phyloP scores from a whole-genome alignment of 139 green algal species.

The Tetradesmus lagerheimii region DNA sequence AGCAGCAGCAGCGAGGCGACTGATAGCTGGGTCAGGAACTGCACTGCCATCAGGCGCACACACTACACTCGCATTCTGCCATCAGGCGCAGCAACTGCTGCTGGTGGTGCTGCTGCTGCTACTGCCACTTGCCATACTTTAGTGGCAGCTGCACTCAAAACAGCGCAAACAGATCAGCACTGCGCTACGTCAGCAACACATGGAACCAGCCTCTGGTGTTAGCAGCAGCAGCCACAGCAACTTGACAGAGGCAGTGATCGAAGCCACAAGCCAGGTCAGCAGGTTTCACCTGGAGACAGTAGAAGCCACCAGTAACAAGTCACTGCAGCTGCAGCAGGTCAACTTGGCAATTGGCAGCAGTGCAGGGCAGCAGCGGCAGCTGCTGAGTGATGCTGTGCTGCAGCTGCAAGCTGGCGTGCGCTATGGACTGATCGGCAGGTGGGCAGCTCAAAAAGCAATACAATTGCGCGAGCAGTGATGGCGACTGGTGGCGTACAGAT shows the following conservation, averaged over 20 bases:
- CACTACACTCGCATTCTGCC: no score
- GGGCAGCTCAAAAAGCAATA: no score
- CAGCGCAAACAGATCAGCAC: neutral
- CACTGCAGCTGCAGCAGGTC: slow-evolving; percentile 27
- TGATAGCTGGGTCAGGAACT: neutral
- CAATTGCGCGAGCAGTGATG: no score
- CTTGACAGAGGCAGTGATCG: neutral
- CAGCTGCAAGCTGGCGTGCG: slow-evolving; percentile 37
- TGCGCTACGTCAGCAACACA: neutral
- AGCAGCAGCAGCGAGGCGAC: neutral
- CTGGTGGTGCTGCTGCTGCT: neutral
- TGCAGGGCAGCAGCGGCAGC: slow-evolving; percentile 6
- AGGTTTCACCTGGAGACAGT: slow-evolving; percentile 14
- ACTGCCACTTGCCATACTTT: neutral
- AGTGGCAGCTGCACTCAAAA: neutral
- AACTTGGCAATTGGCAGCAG: neutral
- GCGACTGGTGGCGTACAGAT: no score
- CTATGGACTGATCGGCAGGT: slow-evolving; percentile 51
- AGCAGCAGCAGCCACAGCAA: slow-evolving; percentile 6
- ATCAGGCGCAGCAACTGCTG: neutral
- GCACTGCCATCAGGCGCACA: neutral
- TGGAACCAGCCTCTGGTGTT: neutral
- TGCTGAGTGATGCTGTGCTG: slow-evolving; percentile 40
- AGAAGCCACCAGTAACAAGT: neutral
- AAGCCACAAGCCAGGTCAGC: slow-evolving; percentile 12